phyloP scores from a whole-genome alignment of 768 basidiomycete genomes.

The Asterophora parasitica region DNA sequence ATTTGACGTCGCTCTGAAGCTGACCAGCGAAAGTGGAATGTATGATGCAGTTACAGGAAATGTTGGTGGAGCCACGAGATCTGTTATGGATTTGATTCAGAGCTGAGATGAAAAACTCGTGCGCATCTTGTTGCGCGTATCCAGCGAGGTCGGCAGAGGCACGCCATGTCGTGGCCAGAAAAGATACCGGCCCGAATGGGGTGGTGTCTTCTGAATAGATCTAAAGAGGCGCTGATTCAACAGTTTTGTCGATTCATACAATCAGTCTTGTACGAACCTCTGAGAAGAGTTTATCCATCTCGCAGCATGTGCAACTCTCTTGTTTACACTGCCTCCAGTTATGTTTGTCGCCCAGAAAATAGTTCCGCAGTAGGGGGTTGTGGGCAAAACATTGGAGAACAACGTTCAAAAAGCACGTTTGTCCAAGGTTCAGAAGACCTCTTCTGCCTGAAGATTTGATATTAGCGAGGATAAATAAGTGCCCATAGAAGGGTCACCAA shows the following conservation, averaged over 20 bases:
- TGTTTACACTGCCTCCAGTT: conserved; percentile 65
- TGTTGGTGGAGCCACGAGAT: conserved; percentile 67
- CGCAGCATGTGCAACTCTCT: conserved; percentile 82
- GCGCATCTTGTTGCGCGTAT: conserved; percentile 92
- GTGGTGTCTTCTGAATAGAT: conserved; percentile 51
- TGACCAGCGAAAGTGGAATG: conserved; percentile 87
- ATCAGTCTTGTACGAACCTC: conserved; percentile 43
- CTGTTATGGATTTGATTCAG: conserved; percentile 85
- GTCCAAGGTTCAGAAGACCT: conserved; percentile 82
- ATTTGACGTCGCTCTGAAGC: conserved; percentile 85
- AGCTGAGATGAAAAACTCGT: conserved; percentile 80
- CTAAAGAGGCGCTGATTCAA: conserved; percentile 24
- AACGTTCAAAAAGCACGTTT: conserved; percentile 93
- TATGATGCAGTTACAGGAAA: conserved; percentile 85
- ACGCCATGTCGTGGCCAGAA: conserved; percentile 83
- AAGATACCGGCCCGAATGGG: conserved; percentile 77
- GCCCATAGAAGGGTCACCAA: conserved; percentile 20
- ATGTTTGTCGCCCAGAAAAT: conserved; percentile 89
- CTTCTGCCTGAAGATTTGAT: conserved; percentile 51
- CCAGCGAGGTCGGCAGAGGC: conserved; percentile 79
- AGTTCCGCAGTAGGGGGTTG: conserved; percentile 85
- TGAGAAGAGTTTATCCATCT: conserved; percentile 84
- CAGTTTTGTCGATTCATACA: not conserved
- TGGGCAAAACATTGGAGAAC: conserved; percentile 86
- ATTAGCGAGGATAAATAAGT: not conserved